Conservation (phyloP, 495 filamentous ascomycete species). For the Margaritispora aquatica region DNA sequence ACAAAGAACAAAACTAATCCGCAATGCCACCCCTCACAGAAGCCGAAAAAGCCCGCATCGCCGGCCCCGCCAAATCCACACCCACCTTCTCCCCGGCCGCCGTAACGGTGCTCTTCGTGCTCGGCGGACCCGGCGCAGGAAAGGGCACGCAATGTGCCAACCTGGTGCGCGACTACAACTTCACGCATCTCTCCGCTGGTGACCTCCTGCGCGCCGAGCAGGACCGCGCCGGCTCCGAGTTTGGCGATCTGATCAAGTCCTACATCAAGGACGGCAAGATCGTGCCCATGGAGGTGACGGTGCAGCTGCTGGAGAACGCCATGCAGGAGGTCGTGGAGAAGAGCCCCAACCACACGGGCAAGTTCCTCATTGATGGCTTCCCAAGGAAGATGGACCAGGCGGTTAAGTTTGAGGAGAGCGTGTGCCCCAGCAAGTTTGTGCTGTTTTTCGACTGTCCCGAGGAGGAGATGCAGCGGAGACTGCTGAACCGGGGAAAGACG, state of each 20-base stretch:
- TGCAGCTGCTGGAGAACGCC: slow-evolving; percentile 84
- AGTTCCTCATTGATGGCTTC: slow-evolving; percentile 93
- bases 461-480: slow-evolving; percentile 71
- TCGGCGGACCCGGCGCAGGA: slow-evolving; percentile 72
- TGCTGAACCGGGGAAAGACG: slow-evolving; percentile 88
- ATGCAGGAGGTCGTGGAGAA: slow-evolving; percentile 60
- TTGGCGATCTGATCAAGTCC: slow-evolving; percentile 80
- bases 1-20: slow-evolving; percentile 1
- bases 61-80: slow-evolving; percentile 42
- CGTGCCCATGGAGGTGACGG: slow-evolving; percentile 98
- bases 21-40: slow-evolving; percentile 23
- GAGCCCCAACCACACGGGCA: slow-evolving; percentile 27
- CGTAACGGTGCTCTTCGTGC: slow-evolving; percentile 84
- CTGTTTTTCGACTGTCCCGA: slow-evolving; percentile 92
- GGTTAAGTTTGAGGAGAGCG: slow-evolving; percentile 80
- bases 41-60: slow-evolving; percentile 37
- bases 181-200: slow-evolving; percentile 87
- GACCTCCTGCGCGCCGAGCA: slow-evolving; percentile 94
- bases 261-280: slow-evolving; percentile 92
- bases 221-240: slow-evolving; percentile 73
- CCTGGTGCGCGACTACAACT: slow-evolving; percentile 83
- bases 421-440: slow-evolving; percentile 74
- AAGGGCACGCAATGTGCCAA: slow-evolving; percentile 86
- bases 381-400: slow-evolving; percentile 97
- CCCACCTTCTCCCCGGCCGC: slow-evolving; percentile 75